Evolutionary conservation across 1,284 basidiomycete species (phyloP), one percentile per base, ranked within the genome.

Genomic region (Stereum hirsutum): DNA sequence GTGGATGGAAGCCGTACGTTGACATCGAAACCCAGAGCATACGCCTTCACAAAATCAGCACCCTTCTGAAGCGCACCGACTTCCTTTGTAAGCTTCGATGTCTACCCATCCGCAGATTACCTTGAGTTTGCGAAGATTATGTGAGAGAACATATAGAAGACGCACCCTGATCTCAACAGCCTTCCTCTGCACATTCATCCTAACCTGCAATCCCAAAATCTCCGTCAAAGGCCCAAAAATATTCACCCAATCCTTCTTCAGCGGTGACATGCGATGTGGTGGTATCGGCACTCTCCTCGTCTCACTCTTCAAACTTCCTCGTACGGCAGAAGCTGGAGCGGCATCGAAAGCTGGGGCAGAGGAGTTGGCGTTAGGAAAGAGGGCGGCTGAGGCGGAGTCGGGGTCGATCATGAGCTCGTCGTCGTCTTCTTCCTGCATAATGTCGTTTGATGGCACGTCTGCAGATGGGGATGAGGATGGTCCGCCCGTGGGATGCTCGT

Each of bases 41-140:
- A 99, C 1, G 95, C 94, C 59, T 96, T 93, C 48, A 97, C 84
- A 59, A 99, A 99, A 64, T 99, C 95, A 17, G 92, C 89, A n/a
- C 95, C 95, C 58, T 96, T 97, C 61, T 99, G 95, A 24, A 99
- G 71, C 7, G 89, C 85, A 21, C 91, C 90, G 21, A 87, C 75
- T 50, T 94, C 91, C 57, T 89, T 89, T 1, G 95, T 98, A 55
- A 92, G 89, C 60, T 85, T 92, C 25, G 93, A 97, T 15, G 93
- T 95, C 93, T 97, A 47, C 4, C 25, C 5, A 21, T 20, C 20
- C 21, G 5, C 10, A 6, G 11, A 15, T 25, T 8, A 20, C 12
- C 14, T 24, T 11, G 17, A 12, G 12, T n/a, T 8, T 44, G 2
- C 46, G 24, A 20, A 31, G 37, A 27, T 39, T 36, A 43, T 19